Conservation (phyloP, 306 rosid genomes). For the Albizia julibrissin region DNA sequence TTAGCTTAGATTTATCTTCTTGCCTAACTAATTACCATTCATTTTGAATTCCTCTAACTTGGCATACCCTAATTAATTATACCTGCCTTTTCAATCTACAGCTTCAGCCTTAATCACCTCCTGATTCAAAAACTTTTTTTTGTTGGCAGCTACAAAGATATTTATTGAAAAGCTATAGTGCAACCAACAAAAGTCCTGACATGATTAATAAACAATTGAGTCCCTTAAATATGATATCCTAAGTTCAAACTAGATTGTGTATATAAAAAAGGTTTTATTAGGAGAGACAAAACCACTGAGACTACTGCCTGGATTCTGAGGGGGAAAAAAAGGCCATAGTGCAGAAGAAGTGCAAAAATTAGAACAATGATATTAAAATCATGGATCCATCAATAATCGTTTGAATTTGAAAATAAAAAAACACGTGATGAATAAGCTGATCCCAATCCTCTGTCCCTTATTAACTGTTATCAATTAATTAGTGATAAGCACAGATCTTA, state of each 20-base stretch:
- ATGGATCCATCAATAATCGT: neutral
- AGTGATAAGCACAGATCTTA: neutral
- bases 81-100: neutral
- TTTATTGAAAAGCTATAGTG: neutral
- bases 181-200: too few relatives aligned
- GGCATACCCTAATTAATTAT: neutral
- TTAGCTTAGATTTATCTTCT: neutral
- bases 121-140: neutral
- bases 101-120: neutral
- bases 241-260: too few relatives aligned
- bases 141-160: neutral
- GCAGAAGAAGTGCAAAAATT: neutral
- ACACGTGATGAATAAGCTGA: neutral
- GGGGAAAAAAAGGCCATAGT: neutral
- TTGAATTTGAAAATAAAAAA: neutral
- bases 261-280: too few relatives aligned
- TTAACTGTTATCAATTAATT: neutral
- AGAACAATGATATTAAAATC: neutral
- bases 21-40: neutral
- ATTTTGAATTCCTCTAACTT: neutral
- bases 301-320: too few relatives aligned
- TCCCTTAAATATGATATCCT: too few relatives aligned
- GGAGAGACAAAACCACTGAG: too few relatives aligned
- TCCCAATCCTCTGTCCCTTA: neutral
- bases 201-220: rapidly evolving